Percentiles rank a stretch among this genome's conserved stretches.
phyloP scores from a whole-genome alignment of 2,329 filamentous ascomycete species.

The Stachybotrys elegans region DNA sequence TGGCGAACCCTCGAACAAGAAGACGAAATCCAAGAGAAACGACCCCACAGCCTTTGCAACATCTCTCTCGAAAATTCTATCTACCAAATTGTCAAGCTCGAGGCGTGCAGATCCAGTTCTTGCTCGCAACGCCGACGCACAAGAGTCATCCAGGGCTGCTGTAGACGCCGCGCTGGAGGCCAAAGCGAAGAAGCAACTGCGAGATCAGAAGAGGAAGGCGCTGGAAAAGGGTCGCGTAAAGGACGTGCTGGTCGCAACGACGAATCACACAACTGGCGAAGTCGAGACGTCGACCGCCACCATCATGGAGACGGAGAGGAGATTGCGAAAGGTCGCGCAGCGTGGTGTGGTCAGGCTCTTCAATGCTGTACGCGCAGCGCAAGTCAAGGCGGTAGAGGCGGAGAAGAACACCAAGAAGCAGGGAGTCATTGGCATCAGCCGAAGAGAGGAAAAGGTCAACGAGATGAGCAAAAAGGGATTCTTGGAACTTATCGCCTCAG shows the following conservation, averaged over 20 bases:
- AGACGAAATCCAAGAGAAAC: conserved; percentile 73
- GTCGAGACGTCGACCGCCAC: conserved; percentile 43
- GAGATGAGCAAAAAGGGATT: conserved; percentile 98
- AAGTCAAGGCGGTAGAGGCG: conserved; percentile 80
- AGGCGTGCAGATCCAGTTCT: conserved; percentile 89
- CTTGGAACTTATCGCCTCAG: conserved; percentile 76
- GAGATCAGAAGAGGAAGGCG: conserved; percentile 73
- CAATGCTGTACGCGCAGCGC: conserved; percentile 88
- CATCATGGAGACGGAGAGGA: conserved; percentile 68
- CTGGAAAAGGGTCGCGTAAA: conserved; percentile 83
- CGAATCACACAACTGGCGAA: conserved; percentile 44
- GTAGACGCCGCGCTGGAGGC: conserved; percentile 74
- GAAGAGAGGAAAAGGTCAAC: conserved; percentile 81
- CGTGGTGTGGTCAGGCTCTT: conserved; percentile 94
- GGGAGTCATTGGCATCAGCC: conserved; percentile 71
- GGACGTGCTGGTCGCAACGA: conserved; percentile 68
- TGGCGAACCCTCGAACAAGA: conserved; percentile 27
- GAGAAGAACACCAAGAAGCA: conserved; percentile 63
- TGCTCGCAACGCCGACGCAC: conserved; percentile 71
- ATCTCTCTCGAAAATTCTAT: conserved; percentile 88
- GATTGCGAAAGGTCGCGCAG: conserved; percentile 81
- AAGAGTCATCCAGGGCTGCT: conserved; percentile 65
- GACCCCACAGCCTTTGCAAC: conserved; percentile 88
- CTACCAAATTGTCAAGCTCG: conserved; percentile 76
- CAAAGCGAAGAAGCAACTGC: conserved; percentile 73